phyloP scores from a whole-genome alignment of 1,139 yeast species.

The Protomyces macrosporus region DNA sequence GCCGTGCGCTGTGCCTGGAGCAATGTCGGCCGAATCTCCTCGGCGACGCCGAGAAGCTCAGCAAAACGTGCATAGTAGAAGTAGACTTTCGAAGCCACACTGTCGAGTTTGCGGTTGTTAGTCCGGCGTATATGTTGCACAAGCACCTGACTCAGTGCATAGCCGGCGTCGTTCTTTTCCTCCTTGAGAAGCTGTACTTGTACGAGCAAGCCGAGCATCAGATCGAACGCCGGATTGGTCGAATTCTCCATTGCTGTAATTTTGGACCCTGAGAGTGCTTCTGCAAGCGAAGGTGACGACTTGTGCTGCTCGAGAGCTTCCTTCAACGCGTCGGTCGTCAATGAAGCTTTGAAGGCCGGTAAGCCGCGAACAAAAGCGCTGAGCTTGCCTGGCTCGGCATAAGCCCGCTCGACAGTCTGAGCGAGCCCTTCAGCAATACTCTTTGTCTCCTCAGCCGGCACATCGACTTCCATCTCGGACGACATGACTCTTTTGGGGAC shows the following conservation, averaged over 20 bases:
- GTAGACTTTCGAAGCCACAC: slow-evolving; percentile 87
- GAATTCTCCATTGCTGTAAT: too few relatives aligned
- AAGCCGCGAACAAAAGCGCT: too few relatives aligned
- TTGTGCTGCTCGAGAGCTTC: too few relatives aligned
- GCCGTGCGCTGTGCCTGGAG: slow-evolving; percentile 78
- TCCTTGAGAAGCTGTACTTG: slow-evolving; percentile 72
- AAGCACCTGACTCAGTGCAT: slow-evolving; percentile 43
- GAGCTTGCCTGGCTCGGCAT: too few relatives aligned
- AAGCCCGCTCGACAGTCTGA: not conserved
- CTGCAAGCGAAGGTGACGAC: not conserved
- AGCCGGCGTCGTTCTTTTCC: slow-evolving; percentile 42
- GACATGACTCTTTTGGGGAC: too few relatives aligned
- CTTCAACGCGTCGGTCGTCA: too few relatives aligned
- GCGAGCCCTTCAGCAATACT: not conserved
- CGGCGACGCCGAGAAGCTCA: slow-evolving; percentile 56
- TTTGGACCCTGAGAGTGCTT: not conserved
- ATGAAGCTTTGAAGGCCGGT: too few relatives aligned
- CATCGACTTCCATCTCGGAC: not conserved
- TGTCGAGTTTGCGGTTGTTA: slow-evolving; percentile 80
- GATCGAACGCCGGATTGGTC: not conserved
- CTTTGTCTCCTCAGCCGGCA: not conserved
- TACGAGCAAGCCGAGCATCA: slow-evolving; percentile 1
- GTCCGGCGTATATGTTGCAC: slow-evolving; percentile 56
- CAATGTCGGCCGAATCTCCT: slow-evolving; percentile 61
- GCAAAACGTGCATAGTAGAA: slow-evolving; percentile 77